Evolutionary conservation across 768 basidiomycete species (phyloP).

Genomic region (Lactarius indigo): DNA sequence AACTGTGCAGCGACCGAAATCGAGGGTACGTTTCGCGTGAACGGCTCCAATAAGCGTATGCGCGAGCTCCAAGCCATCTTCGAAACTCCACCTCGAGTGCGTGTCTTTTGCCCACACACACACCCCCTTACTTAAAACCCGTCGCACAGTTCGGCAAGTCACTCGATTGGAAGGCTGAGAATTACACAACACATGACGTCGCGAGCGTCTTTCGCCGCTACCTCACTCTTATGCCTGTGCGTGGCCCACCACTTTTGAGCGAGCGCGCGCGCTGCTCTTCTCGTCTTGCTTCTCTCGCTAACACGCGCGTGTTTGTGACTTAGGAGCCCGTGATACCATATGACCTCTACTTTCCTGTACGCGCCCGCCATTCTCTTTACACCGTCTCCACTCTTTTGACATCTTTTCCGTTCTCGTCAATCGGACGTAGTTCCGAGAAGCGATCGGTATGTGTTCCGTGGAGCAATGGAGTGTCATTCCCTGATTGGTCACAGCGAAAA

Average conservation of each 20-base stretch:
- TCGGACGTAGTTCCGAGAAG: conserved; percentile 65
- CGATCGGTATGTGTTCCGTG: conserved; percentile 50
- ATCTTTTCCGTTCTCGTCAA: conserved; percentile 15
- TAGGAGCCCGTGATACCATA: conserved; percentile 95
- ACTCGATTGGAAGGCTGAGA: conserved; percentile 83
- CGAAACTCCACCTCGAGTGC: conserved; percentile 81
- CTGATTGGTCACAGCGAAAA: conserved; percentile 46
- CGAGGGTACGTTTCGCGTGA: conserved; percentile 91
- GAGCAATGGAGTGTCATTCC: background rate
- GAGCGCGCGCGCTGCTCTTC: background rate
- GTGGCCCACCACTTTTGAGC: conserved; percentile 33
- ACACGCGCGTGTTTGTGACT: conserved; percentile 7
- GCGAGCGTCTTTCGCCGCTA: conserved; percentile 95
- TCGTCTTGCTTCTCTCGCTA: conserved; percentile 12
- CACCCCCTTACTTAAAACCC: background rate
- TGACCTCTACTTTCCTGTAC: conserved; percentile 81
- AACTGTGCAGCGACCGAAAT: conserved; percentile 72
- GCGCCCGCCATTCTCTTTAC: conserved; percentile 32
- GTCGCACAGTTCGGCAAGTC: conserved; percentile 80
- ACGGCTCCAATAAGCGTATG: conserved; percentile 94
- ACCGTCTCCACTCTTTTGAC: conserved; percentile 14
- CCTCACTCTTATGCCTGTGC: conserved; percentile 93
- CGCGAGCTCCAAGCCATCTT: conserved; percentile 90
- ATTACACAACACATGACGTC: conserved; percentile 93
- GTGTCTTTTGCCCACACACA: conserved; percentile 25